Conservation (phyloP, 2,329 filamentous ascomycete genomes). For the Lachnellula arida region DNA sequence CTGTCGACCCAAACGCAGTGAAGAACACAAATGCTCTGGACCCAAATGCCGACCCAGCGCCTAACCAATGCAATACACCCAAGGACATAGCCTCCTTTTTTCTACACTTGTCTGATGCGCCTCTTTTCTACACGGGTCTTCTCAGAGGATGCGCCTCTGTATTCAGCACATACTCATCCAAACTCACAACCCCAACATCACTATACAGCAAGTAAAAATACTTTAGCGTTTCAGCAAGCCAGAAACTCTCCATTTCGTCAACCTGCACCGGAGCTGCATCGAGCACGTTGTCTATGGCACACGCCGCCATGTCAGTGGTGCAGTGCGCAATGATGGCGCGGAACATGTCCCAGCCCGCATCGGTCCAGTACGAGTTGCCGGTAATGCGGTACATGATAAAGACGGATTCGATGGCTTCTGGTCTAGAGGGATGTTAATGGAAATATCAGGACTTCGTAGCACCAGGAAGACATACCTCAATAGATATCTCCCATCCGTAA, state of each 20-base stretch:
- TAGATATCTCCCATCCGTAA: slow-evolving; percentile 25
- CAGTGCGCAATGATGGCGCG: slow-evolving; percentile 40
- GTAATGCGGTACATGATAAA: slow-evolving; percentile 50
- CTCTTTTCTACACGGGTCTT: not conserved
- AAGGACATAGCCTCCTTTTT: too few species aligned
- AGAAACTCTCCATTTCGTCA: slow-evolving; percentile 57
- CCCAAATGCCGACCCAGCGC: too few species aligned
- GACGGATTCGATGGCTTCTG: slow-evolving; percentile 64
- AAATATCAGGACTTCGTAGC: slow-evolving; percentile 18
- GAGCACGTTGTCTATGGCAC: slow-evolving; percentile 39
- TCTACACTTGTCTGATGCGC: too few species aligned
- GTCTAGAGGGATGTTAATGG: slow-evolving; percentile 39
- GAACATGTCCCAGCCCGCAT: slow-evolving; percentile 46
- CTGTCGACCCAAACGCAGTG: too few species aligned
- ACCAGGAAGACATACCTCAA: slow-evolving; percentile 15
- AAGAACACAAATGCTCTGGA: too few species aligned
- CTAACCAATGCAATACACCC: too few species aligned
- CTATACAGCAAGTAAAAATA: slow-evolving; percentile 53
- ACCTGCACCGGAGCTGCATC: slow-evolving; percentile 25
- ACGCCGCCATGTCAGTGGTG: slow-evolving; percentile 39
- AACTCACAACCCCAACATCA: slow-evolving; percentile 47
- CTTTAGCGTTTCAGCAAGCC: slow-evolving; percentile 63
- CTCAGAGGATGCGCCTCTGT: not conserved
- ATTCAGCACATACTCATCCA: slow-evolving; percentile 54
- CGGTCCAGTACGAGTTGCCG: slow-evolving; percentile 32